Conservation (phyloP, 1,284 basidiomycete genomes). For the Ustanciosporium gigantosporum region DNA sequence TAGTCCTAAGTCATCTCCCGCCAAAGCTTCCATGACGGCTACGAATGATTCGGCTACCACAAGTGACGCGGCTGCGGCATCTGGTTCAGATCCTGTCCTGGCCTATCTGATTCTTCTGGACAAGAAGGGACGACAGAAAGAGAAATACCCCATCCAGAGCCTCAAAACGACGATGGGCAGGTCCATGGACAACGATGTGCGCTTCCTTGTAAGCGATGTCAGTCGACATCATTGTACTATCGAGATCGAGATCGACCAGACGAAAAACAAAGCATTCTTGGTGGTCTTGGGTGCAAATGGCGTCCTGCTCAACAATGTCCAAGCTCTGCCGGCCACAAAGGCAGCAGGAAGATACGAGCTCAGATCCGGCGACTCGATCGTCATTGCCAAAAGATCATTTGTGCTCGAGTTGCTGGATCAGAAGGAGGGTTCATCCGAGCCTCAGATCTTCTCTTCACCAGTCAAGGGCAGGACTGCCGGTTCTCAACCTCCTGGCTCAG, state of each 20-base stretch:
- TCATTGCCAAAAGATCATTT: slow-evolving; percentile 20
- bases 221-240: slow-evolving; percentile 39
- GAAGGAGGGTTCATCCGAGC: neutral
- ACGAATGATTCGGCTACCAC: no score
- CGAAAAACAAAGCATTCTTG: slow-evolving; percentile 16
- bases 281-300: slow-evolving; percentile 30
- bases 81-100: slow-evolving; percentile 7
- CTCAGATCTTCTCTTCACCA: slow-evolving; percentile 9
- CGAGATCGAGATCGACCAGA: slow-evolving; percentile 26
- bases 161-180: slow-evolving; percentile 32
- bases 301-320: slow-evolving; percentile 16
- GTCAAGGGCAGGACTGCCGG: slow-evolving; percentile 6
- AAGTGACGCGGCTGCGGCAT: no score
- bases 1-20: slow-evolving; percentile 3
- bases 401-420: slow-evolving; percentile 16
- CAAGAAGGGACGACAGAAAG: slow-evolving; percentile 31
- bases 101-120: slow-evolving; percentile 27
- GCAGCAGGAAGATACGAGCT: slow-evolving; percentile 24
- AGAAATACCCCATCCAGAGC: slow-evolving; percentile 26
- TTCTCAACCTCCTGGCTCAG: slow-evolving; percentile 6
- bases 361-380: slow-evolving; percentile 19
- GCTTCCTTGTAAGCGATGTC: slow-evolving; percentile 25
- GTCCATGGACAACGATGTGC: slow-evolving; percentile 31
- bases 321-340: slow-evolving; percentile 14
- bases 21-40: no score